Evolutionary conservation across 192 early-diverging fungal genomes (phyloP).

Genomic region (Coemansia furcata): DNA sequence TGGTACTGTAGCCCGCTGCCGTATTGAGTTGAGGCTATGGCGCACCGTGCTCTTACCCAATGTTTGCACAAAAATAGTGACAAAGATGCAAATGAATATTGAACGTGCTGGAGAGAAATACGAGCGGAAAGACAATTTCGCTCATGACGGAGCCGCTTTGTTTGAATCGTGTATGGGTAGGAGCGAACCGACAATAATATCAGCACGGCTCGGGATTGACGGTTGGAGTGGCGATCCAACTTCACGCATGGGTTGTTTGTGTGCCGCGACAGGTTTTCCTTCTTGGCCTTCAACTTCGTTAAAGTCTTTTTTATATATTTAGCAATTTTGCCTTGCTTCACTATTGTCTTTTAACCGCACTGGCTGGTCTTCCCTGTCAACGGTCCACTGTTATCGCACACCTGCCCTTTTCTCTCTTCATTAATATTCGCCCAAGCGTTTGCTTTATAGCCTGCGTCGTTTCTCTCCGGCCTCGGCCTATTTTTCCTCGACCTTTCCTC

Average conservation of each 20-base stretch:
- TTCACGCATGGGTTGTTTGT: too few species aligned
- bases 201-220: background rate
- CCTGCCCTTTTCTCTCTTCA: background rate
- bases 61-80: background rate
- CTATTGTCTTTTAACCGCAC: background rate
- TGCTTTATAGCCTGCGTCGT: background rate
- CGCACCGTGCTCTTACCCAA: constrained; percentile 5
- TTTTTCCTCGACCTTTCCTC: background rate
- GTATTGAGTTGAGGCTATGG: background rate
- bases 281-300: background rate
- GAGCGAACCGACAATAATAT: too few species aligned
- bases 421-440: background rate
- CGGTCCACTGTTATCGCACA: background rate
- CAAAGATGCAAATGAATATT: background rate
- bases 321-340: background rate
- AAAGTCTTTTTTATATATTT: constrained; percentile 15
- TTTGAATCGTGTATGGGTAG: too few species aligned
- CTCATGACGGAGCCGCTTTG: too few species aligned
- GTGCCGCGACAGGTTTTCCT: background rate
- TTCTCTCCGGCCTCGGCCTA: background rate
- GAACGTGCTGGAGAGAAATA: too few species aligned
- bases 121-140: too few species aligned
- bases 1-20: background rate
- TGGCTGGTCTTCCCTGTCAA: background rate
- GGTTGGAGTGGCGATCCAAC: background rate